phyloP scores from a whole-genome alignment of 768 basidiomycete genomes.

The Rhodotorula graminis region DNA sequence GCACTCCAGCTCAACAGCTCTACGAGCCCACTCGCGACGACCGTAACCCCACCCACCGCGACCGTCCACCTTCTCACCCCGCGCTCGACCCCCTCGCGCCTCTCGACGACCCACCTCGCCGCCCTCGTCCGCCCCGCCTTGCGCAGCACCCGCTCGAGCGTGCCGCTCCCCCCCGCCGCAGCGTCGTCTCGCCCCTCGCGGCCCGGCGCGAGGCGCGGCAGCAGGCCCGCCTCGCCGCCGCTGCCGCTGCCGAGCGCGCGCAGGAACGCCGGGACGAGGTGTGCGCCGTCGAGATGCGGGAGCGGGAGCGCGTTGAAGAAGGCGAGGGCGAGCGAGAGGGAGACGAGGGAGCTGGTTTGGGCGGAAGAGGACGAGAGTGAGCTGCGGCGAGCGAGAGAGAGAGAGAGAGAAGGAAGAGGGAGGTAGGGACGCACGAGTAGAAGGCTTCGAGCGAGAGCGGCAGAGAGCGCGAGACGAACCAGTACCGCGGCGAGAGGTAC shows the following conservation, averaged over 20 bases:
- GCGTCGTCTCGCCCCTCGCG: no score
- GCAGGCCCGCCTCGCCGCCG: neutral
- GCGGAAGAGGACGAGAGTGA: no score
- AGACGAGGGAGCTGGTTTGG: neutral
- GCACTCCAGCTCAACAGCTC: neutral
- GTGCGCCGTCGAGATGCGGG: conserved; percentile 26
- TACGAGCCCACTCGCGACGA: neutral
- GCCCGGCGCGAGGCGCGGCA: neutral
- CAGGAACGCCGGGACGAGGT: conserved; percentile 17
- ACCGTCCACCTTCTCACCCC: conserved; percentile 7
- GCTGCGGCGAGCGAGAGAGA: neutral
- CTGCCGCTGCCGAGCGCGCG: neutral
- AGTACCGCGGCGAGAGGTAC: neutral
- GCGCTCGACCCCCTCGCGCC: neutral
- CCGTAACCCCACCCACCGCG: neutral
- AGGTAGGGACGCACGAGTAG: neutral
- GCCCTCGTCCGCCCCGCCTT: neutral
- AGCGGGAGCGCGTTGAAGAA: conserved; percentile 35
- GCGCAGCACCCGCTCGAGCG: neutral
- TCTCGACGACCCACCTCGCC: neutral
- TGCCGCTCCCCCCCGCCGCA: neutral
- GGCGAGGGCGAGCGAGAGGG: conserved; percentile 19
- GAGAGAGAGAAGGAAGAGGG: neutral
- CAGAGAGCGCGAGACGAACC: conserved; percentile 64
- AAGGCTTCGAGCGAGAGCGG: conserved; percentile 49